A percentile compares a stretch with the other conserved stretches of the same genome.
Evolutionary conservation across 208 protist genomes (phyloP).

Genomic region (Trypanosoma melophagium): DNA sequence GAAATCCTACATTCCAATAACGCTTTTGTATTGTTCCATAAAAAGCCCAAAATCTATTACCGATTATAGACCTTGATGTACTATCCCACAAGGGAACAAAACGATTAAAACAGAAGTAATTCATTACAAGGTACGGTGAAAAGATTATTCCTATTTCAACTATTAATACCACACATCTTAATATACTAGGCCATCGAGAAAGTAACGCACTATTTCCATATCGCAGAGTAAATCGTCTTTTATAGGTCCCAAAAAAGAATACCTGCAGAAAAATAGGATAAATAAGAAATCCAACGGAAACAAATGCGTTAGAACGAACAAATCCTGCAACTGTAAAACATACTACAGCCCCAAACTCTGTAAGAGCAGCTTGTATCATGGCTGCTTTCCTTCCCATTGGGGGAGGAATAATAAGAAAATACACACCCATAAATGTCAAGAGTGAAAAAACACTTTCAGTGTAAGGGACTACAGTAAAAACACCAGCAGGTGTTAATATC

Average conservation of each 20-base stretch:
- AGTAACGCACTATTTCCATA: conserved; percentile 9
- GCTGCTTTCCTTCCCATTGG: background rate
- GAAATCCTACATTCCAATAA: conserved; percentile 76
- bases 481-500: conserved; percentile 58
- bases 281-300: conserved; percentile 57
- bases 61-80: conserved; percentile 17
- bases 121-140: conserved; percentile 52
- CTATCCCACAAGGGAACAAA: conserved; percentile 44
- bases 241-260: conserved; percentile 35
- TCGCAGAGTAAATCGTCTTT: conserved; percentile 17
- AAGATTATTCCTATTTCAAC: conserved; percentile 43
- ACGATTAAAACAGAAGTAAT: conserved; percentile 51
- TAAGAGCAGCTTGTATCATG: background rate
- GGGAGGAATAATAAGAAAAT: conserved; percentile 36
- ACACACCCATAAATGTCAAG: conserved; percentile 56
- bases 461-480: conserved; percentile 78
- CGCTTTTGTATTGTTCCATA: conserved; percentile 70
- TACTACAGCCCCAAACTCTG: conserved; percentile 35
- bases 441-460: conserved; percentile 75
- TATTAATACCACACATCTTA: conserved; percentile 37
- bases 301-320: conserved; percentile 65
- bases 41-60: conserved; percentile 52
- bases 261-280: conserved; percentile 62
- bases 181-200: conserved; percentile 38
- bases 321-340: conserved; percentile 52